phyloP scores from a whole-genome alignment of 805 yeast genomes.

The Starmerella apis region DNA sequence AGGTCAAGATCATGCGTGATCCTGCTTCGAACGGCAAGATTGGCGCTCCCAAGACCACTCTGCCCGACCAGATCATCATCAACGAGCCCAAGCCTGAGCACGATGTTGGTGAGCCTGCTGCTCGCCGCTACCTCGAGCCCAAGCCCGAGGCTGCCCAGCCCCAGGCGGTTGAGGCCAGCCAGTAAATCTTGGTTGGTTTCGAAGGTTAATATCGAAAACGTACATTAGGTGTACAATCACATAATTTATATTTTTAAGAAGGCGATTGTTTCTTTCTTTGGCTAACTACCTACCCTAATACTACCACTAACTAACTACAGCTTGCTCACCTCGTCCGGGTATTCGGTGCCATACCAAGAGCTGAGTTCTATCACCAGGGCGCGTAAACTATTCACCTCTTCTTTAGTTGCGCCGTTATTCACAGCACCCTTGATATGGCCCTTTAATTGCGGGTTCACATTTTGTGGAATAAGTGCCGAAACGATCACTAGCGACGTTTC shows the following conservation, averaged over 20 bases:
- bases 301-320: too few relatives aligned
- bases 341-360: slow-evolving; percentile 61
- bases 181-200: neutral
- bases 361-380: slow-evolving; percentile 53
- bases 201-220: neutral
- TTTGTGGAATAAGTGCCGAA: slow-evolving; percentile 78
- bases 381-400: slow-evolving; percentile 52
- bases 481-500: slow-evolving; percentile 72
- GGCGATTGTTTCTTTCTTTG: too few relatives aligned
- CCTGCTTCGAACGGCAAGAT: slow-evolving; percentile 46
- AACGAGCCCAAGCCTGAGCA: slow-evolving; percentile 88
- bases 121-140: slow-evolving; percentile 51
- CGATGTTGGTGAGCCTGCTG: slow-evolving; percentile 52
- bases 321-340: slow-evolving; percentile 49
- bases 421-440: slow-evolving; percentile 84
- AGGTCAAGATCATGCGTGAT: slow-evolving; percentile 99
- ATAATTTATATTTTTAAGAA: slow-evolving; percentile 6
- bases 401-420: slow-evolving; percentile 61
- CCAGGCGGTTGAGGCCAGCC: slow-evolving; percentile 8
- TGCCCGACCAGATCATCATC: slow-evolving; percentile 91
- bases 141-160: slow-evolving; percentile 16
- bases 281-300: too few relatives aligned
- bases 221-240: neutral
- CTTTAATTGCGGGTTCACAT: slow-evolving; percentile 83
- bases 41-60: slow-evolving; percentile 41